These are phyloP conservation scores for Orbilia blumenaviensis DNA, from an alignment of 2,329 filamentous ascomycete species.

Conservation along the genomic window DNA sequence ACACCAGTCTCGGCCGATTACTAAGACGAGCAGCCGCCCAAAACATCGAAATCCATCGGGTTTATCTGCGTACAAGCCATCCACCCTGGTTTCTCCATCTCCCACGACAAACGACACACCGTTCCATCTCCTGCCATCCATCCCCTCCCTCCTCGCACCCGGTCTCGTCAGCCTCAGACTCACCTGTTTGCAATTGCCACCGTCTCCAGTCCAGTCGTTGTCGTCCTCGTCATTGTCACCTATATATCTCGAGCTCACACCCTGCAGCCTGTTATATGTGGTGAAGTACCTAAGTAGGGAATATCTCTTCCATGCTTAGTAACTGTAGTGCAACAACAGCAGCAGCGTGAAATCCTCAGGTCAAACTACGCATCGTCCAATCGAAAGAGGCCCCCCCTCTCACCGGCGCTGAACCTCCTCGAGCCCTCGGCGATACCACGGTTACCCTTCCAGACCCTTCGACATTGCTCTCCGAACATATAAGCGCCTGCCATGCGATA, in stretches of 20 bases:
- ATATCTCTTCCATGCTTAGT: background rate
- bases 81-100: slow-evolving; percentile 1
- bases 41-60: too few relatives aligned
- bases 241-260: too few relatives aligned
- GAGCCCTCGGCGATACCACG: background rate
- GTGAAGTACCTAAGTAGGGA: too few relatives aligned
- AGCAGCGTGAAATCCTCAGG: slow-evolving; percentile 3
- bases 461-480: background rate
- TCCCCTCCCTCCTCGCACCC: background rate
- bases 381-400: slow-evolving; percentile 3
- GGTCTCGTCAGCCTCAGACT: too few relatives aligned
- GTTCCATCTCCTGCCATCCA: background rate
- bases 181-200: background rate
- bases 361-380: slow-evolving; percentile 13
- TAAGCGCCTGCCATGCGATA: slow-evolving; percentile 2
- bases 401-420: background rate
- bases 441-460: slow-evolving; percentile 19
- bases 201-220: background rate
- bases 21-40: slow-evolving; percentile 15
- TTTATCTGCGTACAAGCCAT: slow-evolving; percentile 1
- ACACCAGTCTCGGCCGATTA: too few relatives aligned
- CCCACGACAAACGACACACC: background rate
- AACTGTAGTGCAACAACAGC: too few relatives aligned
- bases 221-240: too few relatives aligned
- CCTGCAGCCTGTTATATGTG: too few relatives aligned